Evolutionary conservation across 805 yeast genomes (phyloP), one percentile per base, ranked within the genome.

Genomic region (Zygosaccharomyces kombuchaensis): DNA sequence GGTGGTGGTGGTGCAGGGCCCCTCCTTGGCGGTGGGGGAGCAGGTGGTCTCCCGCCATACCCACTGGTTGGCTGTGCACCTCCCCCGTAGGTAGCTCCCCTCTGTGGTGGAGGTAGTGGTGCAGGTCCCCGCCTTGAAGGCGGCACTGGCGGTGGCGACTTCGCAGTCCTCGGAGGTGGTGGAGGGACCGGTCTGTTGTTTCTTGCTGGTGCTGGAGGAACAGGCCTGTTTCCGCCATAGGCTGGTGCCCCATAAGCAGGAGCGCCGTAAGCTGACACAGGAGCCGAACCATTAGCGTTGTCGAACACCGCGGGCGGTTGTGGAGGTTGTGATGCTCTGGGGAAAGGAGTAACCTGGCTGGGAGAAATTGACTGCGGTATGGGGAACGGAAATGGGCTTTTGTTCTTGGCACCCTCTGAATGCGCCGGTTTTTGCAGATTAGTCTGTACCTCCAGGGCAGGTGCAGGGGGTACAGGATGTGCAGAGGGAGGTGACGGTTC

Each of bases 1-100:
- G 58, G 62, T 4, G 58, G 57, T n/a, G 62, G 59, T 17, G 66
- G 67, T 9, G 60, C 63, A 7, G 64, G 60, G 5, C 65, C 61
- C 17, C 65, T 55, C 34, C 63, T 58, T 35, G 65, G 54, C 1
- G 66, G 65, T 12, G 66, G 65, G 16, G 62, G 58, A 5, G 55
- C 56, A 14, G 56, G 53, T 26, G 51, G 46, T 12, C 44, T 40
- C 9, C 45, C 48, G 2, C 51, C 49, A 3, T 25, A 44, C 32
- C 34, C 41, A 23, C 44, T 42, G 16, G 46, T 44, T 14, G 52
- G 43, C 7, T 44, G 49, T 30, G 57, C 43, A 10, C 48, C 43
- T 14, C 17, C 23, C 12, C 44, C 40, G 40, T 27, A 30, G 19
- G 43, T 41, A 21, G 40, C 13, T 10, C 39, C 43, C 35, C 57